Evolutionary conservation across 2,329 filamentous ascomycete species (phyloP), one percentile per base, ranked within the genome.

Genomic region (Nemania sp.): DNA sequence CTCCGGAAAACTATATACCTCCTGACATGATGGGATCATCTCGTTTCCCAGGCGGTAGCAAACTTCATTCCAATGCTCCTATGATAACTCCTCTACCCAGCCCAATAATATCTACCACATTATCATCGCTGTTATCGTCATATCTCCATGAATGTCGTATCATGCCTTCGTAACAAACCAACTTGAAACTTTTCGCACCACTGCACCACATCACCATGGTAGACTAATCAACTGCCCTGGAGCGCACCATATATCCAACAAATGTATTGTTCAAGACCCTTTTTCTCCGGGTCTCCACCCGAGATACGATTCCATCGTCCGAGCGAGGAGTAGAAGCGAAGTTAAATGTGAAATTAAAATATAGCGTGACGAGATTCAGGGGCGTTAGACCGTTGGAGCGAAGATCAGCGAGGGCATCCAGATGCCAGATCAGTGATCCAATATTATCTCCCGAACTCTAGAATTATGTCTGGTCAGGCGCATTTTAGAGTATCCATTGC

Each of bases 121-220:
- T 44, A 37, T 53, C 44, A 36, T 53, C 20, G 22, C 44, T 34
- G 15, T 50, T 26, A 14, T 56, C 53, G 24, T 52, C 26, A 49
- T 33, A n/a, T 36, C 15, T 30, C 20, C 37, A 39, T 41, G 39
- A 39, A 42, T 45, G 14, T 46, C 26, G 34, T 45, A 17, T 49
- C 54, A 42, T 56, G 45, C 17, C 45, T 46, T 53, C 49, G 45
- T 56, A 56, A 52, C 12, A 49, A 52, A 52, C 37, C 30, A 52
- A 41, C 24, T 28, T 26, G 11, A 28, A 41, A 24, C 44, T 15
- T 33, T 24, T 22, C 19, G 17, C 49, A 9, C 31, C 22, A 12
- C 28, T 12, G 28, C 39, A 44, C 30, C 11, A 15, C 19, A 34
- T 26, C 31, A 3, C 36, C 17, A 26, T 12, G 17, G 14, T n/a